Evolutionary conservation across 1,284 basidiomycete species (phyloP), one percentile per base, ranked within the genome.

Genomic region (Thecaphora thlaspeos): DNA sequence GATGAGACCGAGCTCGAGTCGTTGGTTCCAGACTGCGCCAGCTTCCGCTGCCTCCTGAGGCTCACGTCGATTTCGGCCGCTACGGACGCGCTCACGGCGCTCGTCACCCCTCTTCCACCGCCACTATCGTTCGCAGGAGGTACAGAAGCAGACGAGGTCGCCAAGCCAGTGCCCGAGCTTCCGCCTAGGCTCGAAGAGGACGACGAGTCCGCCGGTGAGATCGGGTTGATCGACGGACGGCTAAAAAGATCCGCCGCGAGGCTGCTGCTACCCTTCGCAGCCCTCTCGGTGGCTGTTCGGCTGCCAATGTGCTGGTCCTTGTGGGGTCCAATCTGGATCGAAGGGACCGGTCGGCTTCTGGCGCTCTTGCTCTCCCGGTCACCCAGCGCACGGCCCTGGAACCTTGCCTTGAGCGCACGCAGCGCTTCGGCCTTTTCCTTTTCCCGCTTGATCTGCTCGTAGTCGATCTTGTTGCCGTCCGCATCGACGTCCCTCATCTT

Each of bases 351-450:
- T 4, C 55, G 47, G 2, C 42, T 14, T n/a, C 46, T 55, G 9
- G 23, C 46, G 17, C 52, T 49, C 8, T 30, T 23, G 11, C 59
- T 44, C 23, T 43, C 44, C 14, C 55, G 46, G 40, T 66, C 63
- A 11, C 63, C 63, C 1, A 66, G 51, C 17, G 40, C 59, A n/a
- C 56, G 54, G n/a, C 63, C 63, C 24, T 61, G 63, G 40, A 66
- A 66, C 10, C 63, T 51, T 15, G 55, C 63, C 34, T 66, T 66
- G 46, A 66, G 53, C n/a, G 59, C 63, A 8, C 68, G 57, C 8
- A 61, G 50, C n/a, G 68, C 70, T 11, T 73, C 70, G 2, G 68
- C 66, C 30, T 61, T 65, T 49, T 71, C 66, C 40, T 73, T 73
- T 14, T 73, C 62, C 39, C 56, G 57, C 26, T 54, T 50, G 28